Evolutionary conservation across 352 stramenopile genomes (phyloP), one percentile per base, ranked within the genome.

Genomic region (Globisporangium okanoganense): DNA sequence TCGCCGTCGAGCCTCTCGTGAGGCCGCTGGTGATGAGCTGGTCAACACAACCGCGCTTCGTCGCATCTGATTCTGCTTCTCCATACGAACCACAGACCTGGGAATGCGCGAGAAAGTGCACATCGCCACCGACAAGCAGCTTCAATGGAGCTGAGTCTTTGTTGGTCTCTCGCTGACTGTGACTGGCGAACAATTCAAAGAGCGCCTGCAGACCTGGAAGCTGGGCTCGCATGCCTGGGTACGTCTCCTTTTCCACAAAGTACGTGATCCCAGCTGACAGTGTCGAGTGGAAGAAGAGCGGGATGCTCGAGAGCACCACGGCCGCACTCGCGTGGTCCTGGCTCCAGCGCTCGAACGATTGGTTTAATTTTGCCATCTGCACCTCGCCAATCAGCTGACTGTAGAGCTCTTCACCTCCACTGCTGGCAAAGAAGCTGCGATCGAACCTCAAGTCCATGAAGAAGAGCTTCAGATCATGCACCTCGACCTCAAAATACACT

Each of bases 391-490:
- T 52, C 2, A 90, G 56, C 55, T n/a, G 55, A 2, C 33, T 14
- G n/a, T 36, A 16, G 31, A 67, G 31, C 12, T 59, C 22, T 38
- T 56, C 20, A 20, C 25, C 13, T 27, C 29, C 27, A 40, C 7
- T 40, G 22, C 2, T 56, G 3, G 38, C 43, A 25, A 79, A 69
- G 31, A 88, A 75, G 51, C 75, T 82, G n/a, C 79, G 79, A 35
- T 91, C 82, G 35, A 82, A 87, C 40, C 82, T 70, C 27, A 79
- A 60, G 64, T 91, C 82, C 24, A 88, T 61, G 62, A 89, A 85
- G 24, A 89, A 71, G 1, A 91, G 67, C 63, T 84, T 76, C 14
- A 91, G 64, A 10, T 65, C 61, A 9, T 63, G 48, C 1, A 87
- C 45, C 6, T 79, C 68, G 14, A 83, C 76, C 0, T 61, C 55